Conservation (phyloP, 495 filamentous ascomycete species). For the Trichoderma asperelloides region DNA sequence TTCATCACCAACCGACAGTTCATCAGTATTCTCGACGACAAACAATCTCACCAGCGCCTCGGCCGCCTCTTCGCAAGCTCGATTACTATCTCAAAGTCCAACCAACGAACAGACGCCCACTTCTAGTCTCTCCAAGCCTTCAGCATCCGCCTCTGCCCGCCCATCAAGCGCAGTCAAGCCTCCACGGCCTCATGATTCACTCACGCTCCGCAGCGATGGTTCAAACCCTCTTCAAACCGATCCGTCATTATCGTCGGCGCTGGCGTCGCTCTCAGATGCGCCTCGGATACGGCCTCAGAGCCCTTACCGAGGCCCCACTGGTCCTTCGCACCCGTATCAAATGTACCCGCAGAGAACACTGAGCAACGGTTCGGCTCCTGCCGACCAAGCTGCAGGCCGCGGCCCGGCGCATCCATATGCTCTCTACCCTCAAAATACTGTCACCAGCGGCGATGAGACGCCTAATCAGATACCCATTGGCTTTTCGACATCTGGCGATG, state of each 20-base stretch:
- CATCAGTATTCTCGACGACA: neutral
- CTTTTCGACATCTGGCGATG: slow-evolving; percentile 55
- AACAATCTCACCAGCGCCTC: neutral
- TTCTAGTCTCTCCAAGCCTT: neutral
- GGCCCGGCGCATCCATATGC: slow-evolving; percentile 78
- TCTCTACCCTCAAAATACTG: slow-evolving; percentile 69
- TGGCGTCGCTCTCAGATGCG: slow-evolving; percentile 20
- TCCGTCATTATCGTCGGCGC: slow-evolving; percentile 8
- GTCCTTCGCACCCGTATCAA: slow-evolving; percentile 81
- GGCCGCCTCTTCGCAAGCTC: neutral
- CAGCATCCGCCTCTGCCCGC: slow-evolving; percentile 9
- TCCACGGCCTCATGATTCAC: slow-evolving; percentile 27
- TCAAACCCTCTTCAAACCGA: slow-evolving; percentile 20
- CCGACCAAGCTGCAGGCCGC: slow-evolving; percentile 33
- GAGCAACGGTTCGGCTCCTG: slow-evolving; percentile 57
- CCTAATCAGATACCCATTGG: slow-evolving; percentile 53
- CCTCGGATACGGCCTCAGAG: slow-evolving; percentile 43
- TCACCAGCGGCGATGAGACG: slow-evolving; percentile 17
- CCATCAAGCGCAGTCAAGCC: slow-evolving; percentile 42
- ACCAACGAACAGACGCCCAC: neutral
- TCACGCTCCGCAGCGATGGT: slow-evolving; percentile 34
- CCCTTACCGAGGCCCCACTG: slow-evolving; percentile 51
- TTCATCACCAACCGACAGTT: neutral
- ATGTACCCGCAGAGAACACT: slow-evolving; percentile 72
- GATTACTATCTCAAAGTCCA: neutral